Conservation (phyloP, 108 stramenopile genomes). For the Nitzschia palea region DNA sequence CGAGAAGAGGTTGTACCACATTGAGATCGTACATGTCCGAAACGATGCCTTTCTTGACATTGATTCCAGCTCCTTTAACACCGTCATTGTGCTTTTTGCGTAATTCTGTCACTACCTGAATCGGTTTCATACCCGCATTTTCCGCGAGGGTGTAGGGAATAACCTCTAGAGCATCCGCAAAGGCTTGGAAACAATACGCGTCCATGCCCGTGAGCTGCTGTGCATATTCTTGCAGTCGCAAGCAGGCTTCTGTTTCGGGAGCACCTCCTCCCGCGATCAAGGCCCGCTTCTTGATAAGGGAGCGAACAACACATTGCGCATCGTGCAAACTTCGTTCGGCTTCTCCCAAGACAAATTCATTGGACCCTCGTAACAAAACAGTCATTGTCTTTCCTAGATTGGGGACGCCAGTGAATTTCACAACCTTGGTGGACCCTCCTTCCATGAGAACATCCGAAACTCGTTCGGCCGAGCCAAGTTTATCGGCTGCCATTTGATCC, state of each 20-base stretch:
- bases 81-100: conserved; percentile 91
- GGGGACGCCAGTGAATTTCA: conserved; percentile 94
- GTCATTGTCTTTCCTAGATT: conserved; percentile 92
- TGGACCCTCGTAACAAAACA: conserved; percentile 95
- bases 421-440: conserved; percentile 91
- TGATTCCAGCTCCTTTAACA: conserved; percentile 87
- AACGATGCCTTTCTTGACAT: conserved; percentile 92
- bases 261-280: conserved; percentile 99
- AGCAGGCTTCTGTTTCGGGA: conserved; percentile 92
- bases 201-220: conserved; percentile 85
- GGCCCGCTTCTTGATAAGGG: conserved; percentile 93
- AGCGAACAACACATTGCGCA: conserved; percentile 98
- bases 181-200: conserved; percentile 96
- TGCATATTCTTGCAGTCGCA: conserved; percentile 81
- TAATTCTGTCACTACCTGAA: conserved; percentile 95
- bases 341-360: conserved; percentile 97
- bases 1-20: conserved; percentile 96
- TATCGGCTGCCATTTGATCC: conserved; percentile 87
- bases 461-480: conserved; percentile 84
- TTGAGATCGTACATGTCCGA: conserved; percentile 93
- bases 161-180: conserved; percentile 97
- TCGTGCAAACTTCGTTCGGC: conserved; percentile 98
- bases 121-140: conserved; percentile 99
- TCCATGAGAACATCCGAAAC: conserved; percentile 95
- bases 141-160: conserved; percentile 99